Evolutionary conservation across 306 rosid genomes (phyloP).

Genomic region (Pueraria montana): DNA sequence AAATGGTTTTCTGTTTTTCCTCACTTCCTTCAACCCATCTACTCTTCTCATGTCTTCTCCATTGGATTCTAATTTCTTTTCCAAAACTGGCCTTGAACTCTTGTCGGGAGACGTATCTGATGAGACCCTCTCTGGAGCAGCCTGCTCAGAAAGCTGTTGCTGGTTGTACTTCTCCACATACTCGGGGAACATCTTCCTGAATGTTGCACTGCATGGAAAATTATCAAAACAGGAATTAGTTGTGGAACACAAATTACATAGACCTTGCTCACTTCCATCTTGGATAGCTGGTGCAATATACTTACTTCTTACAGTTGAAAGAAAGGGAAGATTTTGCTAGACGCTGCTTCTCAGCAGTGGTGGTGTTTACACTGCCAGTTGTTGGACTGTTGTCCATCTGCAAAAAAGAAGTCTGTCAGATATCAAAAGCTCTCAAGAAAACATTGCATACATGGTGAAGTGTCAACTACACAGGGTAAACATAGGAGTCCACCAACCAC

Average conservation of each 20-base stretch:
- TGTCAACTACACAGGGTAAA: neutral
- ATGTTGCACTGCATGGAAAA: slow-evolving; percentile 69
- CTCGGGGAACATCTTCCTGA: slow-evolving; percentile 93
- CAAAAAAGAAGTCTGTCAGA: slow-evolving; percentile 36
- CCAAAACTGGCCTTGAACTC: slow-evolving; percentile 57
- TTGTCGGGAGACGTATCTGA: slow-evolving; percentile 50
- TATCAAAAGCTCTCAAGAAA: slow-evolving; percentile 30
- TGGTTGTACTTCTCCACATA: slow-evolving; percentile 88
- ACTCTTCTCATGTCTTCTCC: slow-evolving; percentile 61
- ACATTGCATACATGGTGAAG: slow-evolving; percentile 10
- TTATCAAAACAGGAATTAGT: slow-evolving; percentile 28
- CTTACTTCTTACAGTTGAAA: slow-evolving; percentile 93
- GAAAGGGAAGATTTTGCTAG: slow-evolving; percentile 91
- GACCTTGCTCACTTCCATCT: slow-evolving; percentile 27
- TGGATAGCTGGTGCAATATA: slow-evolving; percentile 16
- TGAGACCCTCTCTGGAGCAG: slow-evolving; percentile 59
- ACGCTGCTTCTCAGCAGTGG: slow-evolving; percentile 85
- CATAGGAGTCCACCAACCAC: slow-evolving; percentile 1
- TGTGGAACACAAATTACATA: slow-evolving; percentile 30
- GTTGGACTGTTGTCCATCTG: slow-evolving; percentile 99
- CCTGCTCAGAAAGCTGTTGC: slow-evolving; percentile 70
- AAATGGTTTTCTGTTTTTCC: slow-evolving; percentile 64
- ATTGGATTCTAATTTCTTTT: slow-evolving; percentile 52
- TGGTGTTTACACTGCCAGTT: slow-evolving; percentile 94
- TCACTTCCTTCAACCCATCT: slow-evolving; percentile 55